A percentile compares a stretch with the other conserved stretches of the same genome.
Conservation (phyloP, 352 stramenopile genomes). For the Phytophthora capsici region DNA sequence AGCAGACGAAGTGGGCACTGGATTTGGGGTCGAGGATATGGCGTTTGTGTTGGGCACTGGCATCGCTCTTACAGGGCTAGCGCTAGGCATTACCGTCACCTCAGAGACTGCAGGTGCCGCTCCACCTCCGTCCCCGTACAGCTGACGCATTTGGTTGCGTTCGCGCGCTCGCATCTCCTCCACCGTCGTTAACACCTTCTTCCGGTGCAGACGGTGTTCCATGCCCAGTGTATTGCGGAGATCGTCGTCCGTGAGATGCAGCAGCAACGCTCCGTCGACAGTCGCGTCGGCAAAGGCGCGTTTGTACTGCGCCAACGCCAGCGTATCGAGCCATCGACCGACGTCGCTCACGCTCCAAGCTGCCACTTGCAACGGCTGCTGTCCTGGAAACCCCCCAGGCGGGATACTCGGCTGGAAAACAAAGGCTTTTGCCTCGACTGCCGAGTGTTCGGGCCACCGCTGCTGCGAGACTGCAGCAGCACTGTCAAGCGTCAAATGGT, state of each 20-base stretch:
- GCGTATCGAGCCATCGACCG: constrained; percentile 89
- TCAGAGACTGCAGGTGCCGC: constrained; percentile 12
- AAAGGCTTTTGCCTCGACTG: neutral
- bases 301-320: constrained; percentile 91
- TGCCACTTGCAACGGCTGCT: constrained; percentile 70
- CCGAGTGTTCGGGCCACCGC: constrained; percentile 62
- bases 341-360: constrained; percentile 92
- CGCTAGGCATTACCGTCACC: constrained; percentile 2
- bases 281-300: constrained; percentile 86
- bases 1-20: constrained; percentile 3
- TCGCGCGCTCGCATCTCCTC: constrained; percentile 71
- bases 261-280: constrained; percentile 90
- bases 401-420: constrained; percentile 59
- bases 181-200: constrained; percentile 95
- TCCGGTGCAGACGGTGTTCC: constrained; percentile 95
- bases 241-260: constrained; percentile 92
- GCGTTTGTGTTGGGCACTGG: neutral
- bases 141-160: constrained; percentile 47
- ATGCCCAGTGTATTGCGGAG: constrained; percentile 95
- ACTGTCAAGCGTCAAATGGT: constrained; percentile 92
- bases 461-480: constrained; percentile 67
- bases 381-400: constrained; percentile 59
- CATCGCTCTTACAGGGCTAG: constrained; percentile 1
- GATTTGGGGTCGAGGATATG: constrained; percentile 1
- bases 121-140: constrained; percentile 38